Conservation (phyloP, 2,329 filamentous ascomycete genomes). For the Bimuria novae-zelandiae region DNA sequence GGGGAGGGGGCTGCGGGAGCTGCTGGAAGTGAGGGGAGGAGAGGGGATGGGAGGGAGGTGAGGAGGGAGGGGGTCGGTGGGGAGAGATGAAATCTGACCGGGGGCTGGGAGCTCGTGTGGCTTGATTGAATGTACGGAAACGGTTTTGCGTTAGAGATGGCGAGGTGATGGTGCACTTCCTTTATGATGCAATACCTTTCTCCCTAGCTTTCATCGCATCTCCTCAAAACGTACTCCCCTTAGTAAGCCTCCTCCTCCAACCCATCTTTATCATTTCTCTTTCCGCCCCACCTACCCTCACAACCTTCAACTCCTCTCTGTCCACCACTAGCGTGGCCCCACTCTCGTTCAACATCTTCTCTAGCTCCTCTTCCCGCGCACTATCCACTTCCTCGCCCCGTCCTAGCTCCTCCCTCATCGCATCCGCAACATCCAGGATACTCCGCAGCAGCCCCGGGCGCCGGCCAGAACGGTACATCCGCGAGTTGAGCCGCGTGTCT, state of each 20-base stretch:
- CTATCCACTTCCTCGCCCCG: constrained; percentile 12
- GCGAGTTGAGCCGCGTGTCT: constrained; percentile 30
- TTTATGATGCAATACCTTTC: too few relatives aligned
- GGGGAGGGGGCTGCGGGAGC: too few relatives aligned
- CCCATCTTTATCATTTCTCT: constrained; percentile 16
- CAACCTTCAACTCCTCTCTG: constrained; percentile 29
- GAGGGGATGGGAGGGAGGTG: too few relatives aligned
- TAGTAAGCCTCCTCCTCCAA: constrained; percentile 28
- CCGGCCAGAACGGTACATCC: constrained; percentile 36
- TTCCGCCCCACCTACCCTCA: constrained; percentile 15
- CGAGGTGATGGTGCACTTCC: too few relatives aligned
- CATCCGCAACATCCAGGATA: constrained; percentile 32
- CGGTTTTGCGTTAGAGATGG: too few relatives aligned
- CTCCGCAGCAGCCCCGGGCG: constrained; percentile 36
- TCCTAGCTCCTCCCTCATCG: constrained; percentile 36
- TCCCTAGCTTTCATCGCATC: too few relatives aligned
- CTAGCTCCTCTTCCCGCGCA: constrained; percentile 30
- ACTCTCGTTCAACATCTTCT: constrained; percentile 23
- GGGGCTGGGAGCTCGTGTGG: too few relatives aligned
- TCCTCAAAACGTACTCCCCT: constrained; percentile 36
- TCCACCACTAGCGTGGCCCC: constrained; percentile 30
- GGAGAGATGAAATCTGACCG: too few relatives aligned
- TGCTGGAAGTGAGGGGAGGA: too few relatives aligned
- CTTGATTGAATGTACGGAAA: too few relatives aligned
- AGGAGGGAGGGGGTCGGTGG: too few relatives aligned